Evolutionary conservation across 768 basidiomycete genomes (phyloP), one percentile per base, ranked within the genome.

Genomic region (Hypholoma fasciculare): DNA sequence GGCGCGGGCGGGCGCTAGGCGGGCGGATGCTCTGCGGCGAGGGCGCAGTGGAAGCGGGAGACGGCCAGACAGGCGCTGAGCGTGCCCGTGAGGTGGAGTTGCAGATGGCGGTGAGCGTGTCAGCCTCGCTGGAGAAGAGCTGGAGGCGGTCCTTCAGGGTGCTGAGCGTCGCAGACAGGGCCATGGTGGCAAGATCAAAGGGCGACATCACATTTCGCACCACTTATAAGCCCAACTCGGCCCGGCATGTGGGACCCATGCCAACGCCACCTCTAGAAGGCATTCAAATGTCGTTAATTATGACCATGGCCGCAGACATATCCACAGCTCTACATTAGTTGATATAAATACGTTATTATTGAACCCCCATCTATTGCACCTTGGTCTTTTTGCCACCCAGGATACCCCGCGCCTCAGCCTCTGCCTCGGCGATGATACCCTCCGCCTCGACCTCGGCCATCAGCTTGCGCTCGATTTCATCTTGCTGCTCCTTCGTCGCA

Each of bases 371-470:
- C 54, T 64, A 62, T 57, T 61, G 74, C 42, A 71, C 72, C 64
- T 81, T 79, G 11, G 61, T 56, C 51, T 71, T 73, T 52, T 72
- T 52, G 48, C 70, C 56, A 59, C 74, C 60, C 13, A 63, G 19
- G 14, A 60, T 19, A 47, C 64, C 63, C 36, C 64, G 63, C 27
- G 67, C 62, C 67, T 77, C 69, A 59, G 79, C 83, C 46, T 80
- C 78, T 1, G 84, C 83, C 72, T 92, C 92, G 5, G 89, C 88
- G 46, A 75, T 78, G 13, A 84, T 69, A 20, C 92, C 92, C 70
- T 92, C 91, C 13, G 79, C 78, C 72, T 92, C 90, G 9, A 89
- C 82, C 74, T 92, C 86, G 0, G 73, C 85, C 64, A 88, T 75
- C 50, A 92, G 71, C 63, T 82, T 78, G 64, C 77, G 78, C 76